Evolutionary conservation across 192 early-diverging fungal genomes (phyloP).

Genomic region (Pilobolus umbonatus): DNA sequence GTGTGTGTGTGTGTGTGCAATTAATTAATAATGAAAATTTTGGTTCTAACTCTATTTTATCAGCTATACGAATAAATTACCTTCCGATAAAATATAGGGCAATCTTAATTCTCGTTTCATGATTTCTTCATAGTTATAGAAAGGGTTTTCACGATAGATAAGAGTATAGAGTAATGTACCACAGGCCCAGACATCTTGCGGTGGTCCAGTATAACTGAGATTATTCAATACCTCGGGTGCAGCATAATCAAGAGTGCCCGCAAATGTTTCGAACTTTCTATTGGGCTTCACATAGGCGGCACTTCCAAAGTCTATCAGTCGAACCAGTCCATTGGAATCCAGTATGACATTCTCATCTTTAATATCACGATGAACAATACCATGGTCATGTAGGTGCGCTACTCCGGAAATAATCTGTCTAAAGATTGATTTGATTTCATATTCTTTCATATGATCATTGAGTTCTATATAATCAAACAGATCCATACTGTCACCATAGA

Average conservation of each 20-base stretch:
- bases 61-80: too few relatives aligned
- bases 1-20: not conserved
- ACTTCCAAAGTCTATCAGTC: constrained; percentile 83
- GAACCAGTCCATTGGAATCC: constrained; percentile 48
- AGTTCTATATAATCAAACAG: constrained; percentile 69
- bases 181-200: constrained; percentile 82
- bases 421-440: constrained; percentile 54
- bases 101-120: constrained; percentile 45
- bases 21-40: not conserved
- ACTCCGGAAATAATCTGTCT: constrained; percentile 53
- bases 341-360: constrained; percentile 87
- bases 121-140: constrained; percentile 62
- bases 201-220: constrained; percentile 64
- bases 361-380: constrained; percentile 79
- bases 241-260: constrained; percentile 73
- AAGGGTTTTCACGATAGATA: constrained; percentile 68
- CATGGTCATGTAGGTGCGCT: constrained; percentile 53
- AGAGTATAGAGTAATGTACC: constrained; percentile 75
- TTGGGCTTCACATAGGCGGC: constrained; percentile 53
- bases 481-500: constrained; percentile 55
- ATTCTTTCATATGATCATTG: constrained; percentile 46
- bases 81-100: constrained; percentile 11
- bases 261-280: constrained; percentile 59
- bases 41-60: too few relatives aligned
- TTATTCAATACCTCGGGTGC: constrained; percentile 67